phyloP scores from a whole-genome alignment of 2,329 filamentous ascomycete genomes.

The Penicillium sp. region DNA sequence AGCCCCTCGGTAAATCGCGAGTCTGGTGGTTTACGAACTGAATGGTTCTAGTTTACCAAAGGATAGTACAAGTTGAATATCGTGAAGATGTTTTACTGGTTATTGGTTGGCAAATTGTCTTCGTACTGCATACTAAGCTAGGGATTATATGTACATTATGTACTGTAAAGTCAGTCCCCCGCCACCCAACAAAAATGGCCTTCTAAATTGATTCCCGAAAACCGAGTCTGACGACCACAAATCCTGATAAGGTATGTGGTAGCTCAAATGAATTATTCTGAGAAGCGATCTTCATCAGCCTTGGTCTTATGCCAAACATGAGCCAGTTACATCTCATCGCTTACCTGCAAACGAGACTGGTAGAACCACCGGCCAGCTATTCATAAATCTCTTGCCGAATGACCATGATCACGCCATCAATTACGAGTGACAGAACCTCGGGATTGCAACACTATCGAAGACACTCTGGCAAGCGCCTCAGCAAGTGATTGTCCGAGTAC shows the following conservation, averaged over 20 bases:
- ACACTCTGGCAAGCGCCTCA: not conserved
- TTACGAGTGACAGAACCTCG: not conserved
- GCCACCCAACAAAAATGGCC: not conserved
- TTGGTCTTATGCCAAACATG: not conserved
- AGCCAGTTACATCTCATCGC: not conserved
- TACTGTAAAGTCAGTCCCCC: not conserved
- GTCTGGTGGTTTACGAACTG: no score
- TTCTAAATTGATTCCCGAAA: not conserved
- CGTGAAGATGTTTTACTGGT: no score
- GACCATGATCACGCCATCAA: not conserved
- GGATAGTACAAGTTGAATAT: no score
- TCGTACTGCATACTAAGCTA: not conserved
- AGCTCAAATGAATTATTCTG: not conserved
- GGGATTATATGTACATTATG: not conserved
- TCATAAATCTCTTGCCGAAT: not conserved
- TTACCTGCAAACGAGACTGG: not conserved
- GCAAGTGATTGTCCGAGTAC: not conserved
- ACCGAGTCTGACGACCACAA: not conserved
- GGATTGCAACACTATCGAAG: not conserved
- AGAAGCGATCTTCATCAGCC: not conserved
- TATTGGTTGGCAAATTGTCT: not conserved
- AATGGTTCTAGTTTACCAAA: no score
- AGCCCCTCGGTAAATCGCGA: no score
- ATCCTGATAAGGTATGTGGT: not conserved
- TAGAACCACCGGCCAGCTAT: not conserved